phyloP scores from a whole-genome alignment of 352 stramenopile genomes.

The Aphanomyces cochlioides region DNA sequence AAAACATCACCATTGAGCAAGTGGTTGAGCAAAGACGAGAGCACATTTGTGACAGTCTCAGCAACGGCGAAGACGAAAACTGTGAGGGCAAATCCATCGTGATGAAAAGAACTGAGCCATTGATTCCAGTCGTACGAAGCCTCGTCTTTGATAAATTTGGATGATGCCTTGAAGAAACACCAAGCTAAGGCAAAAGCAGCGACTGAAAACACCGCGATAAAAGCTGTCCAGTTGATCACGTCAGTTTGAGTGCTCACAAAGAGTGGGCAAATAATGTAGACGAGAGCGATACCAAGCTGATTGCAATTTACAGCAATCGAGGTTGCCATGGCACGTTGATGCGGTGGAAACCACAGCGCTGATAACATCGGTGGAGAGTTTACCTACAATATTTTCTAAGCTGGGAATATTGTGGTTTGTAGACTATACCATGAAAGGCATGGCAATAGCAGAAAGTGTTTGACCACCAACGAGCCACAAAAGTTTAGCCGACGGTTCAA shows the following conservation, averaged over 20 bases:
- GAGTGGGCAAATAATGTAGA: constrained; percentile 35
- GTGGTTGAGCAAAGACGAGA: constrained; percentile 66
- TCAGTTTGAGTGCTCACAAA: constrained; percentile 7
- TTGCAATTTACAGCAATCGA: constrained; percentile 75
- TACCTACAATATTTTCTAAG: constrained; percentile 30
- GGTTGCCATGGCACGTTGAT: constrained; percentile 57
- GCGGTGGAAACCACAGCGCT: constrained; percentile 69
- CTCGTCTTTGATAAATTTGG: constrained; percentile 4
- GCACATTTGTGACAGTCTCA: constrained; percentile 65
- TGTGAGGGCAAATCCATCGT: constrained; percentile 60
- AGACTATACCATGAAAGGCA: constrained; percentile 64
- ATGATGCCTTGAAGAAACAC: constrained; percentile 18
- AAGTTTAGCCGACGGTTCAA: constrained; percentile 23
- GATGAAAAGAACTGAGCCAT: constrained; percentile 58
- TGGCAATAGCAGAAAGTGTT: constrained; percentile 56
- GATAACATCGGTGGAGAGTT: constrained; percentile 71
- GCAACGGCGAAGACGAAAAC: constrained; percentile 60
- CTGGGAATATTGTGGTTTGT: neutral
- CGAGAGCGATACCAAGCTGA: constrained; percentile 56
- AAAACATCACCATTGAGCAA: constrained; percentile 60
- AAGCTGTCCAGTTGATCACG: neutral
- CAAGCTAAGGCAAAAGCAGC: neutral
- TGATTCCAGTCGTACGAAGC: constrained; percentile 63
- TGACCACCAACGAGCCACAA: constrained; percentile 54
- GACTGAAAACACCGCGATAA: constrained; percentile 15